Evolutionary conservation across 2,329 filamentous ascomycete species (phyloP).

Genomic region (Lachnellula suecica): DNA sequence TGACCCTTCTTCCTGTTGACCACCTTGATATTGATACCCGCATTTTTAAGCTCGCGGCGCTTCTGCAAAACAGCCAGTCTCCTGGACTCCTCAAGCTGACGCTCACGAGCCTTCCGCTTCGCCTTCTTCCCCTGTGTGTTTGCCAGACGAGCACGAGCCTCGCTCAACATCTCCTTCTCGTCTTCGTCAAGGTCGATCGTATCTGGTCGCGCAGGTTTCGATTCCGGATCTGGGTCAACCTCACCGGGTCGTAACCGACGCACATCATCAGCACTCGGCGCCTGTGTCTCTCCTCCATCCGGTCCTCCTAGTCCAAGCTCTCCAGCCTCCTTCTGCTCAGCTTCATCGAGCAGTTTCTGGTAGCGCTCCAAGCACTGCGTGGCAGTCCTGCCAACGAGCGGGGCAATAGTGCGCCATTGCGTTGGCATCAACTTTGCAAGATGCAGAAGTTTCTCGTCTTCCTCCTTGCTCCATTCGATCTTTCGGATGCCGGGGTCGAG

Average conservation of each 20-base stretch:
- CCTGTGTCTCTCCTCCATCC: constrained; percentile 80
- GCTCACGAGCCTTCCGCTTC: constrained; percentile 93
- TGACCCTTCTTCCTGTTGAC: constrained; percentile 88
- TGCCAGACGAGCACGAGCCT: constrained; percentile 91
- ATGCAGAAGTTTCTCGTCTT: constrained; percentile 95
- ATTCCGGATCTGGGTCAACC: constrained; percentile 95
- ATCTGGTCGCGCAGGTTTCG: constrained; percentile 91
- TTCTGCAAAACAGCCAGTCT: constrained; percentile 90
- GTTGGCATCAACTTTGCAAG: constrained; percentile 98
- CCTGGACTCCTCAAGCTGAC: constrained; percentile 92
- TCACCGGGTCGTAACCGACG: constrained; percentile 86
- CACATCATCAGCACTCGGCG: constrained; percentile 90
- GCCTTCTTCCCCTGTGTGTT: constrained; percentile 99
- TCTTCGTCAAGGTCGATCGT: constrained; percentile 98
- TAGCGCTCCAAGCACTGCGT: constrained; percentile 97
- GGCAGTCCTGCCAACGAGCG: constrained; percentile 92
- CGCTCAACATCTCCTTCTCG: constrained; percentile 98
- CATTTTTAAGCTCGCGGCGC: constrained; percentile 92
- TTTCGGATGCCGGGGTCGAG: constrained; percentile 97
- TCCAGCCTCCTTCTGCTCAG: constrained; percentile 81
- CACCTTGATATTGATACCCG: constrained; percentile 97
- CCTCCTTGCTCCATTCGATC: constrained; percentile 98
- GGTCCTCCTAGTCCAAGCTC: constrained; percentile 82
- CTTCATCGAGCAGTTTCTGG: constrained; percentile 93
- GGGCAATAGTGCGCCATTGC: constrained; percentile 98